phyloP scores from a whole-genome alignment of 1,139 yeast genomes.

The Suhomyces terraborum region DNA sequence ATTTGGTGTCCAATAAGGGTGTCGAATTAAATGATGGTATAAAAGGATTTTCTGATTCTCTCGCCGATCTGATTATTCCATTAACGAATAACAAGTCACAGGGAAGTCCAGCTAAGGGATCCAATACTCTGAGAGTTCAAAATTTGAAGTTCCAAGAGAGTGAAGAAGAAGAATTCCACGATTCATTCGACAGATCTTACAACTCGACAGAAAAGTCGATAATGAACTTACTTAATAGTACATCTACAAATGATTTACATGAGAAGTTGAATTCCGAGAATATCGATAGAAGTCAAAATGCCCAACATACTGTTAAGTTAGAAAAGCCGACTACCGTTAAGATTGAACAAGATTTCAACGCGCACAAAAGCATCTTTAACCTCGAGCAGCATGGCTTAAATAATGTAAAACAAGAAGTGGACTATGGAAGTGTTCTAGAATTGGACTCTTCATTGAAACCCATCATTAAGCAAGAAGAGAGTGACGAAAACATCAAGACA shows the following conservation, averaged over 20 bases:
- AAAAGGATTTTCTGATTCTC: slow-evolving; percentile 44
- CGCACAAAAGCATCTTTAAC: slow-evolving; percentile 4
- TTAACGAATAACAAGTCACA: slow-evolving; percentile 7
- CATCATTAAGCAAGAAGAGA: slow-evolving; percentile 7
- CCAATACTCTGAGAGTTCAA: slow-evolving; percentile 7
- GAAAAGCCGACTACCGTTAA: background rate
- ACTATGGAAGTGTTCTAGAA: background rate
- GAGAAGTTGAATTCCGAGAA: slow-evolving; percentile 5
- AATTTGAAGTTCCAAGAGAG: slow-evolving; percentile 7
- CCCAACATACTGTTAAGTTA: slow-evolving; percentile 1
- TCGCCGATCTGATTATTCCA: slow-evolving; percentile 40
- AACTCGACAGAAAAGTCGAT: slow-evolving; percentile 47
- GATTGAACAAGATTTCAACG: background rate
- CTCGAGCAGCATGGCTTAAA: background rate
- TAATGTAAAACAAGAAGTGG: background rate
- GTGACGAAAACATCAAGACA: slow-evolving; percentile 9
- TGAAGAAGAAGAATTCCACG: slow-evolving; percentile 28
- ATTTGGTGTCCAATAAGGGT: slow-evolving; percentile 30
- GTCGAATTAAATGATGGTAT: slow-evolving; percentile 47
- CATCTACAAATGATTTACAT: slow-evolving; percentile 14
- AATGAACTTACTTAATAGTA: slow-evolving; percentile 39
- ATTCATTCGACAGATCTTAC: slow-evolving; percentile 43
- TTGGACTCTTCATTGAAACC: slow-evolving; percentile 1
- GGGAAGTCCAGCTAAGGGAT: slow-evolving; percentile 4
- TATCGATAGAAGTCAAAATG: too few species aligned